Percentiles rank a stretch among this genome's conserved stretches.
These are phyloP conservation scores for Peronosclerospora sorghi DNA, from an alignment of 352 stramenopile genomes.

Conservation along the genomic window DNA sequence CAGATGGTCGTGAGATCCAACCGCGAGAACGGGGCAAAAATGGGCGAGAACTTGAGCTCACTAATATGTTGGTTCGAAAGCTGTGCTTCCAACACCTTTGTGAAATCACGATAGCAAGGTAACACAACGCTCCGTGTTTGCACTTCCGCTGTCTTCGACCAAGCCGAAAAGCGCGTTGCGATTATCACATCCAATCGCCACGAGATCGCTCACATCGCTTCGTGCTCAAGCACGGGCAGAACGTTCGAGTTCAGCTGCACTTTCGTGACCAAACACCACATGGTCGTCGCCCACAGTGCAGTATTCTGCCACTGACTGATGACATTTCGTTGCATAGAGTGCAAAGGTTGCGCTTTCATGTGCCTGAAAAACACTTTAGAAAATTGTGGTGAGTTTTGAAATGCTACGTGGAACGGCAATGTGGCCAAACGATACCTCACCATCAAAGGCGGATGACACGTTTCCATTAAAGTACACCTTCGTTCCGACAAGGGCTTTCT, in stretches of 20 bases:
- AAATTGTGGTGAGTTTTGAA: conserved; percentile 41
- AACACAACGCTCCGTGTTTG: conserved; percentile 61
- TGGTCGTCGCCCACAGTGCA: conserved; percentile 77
- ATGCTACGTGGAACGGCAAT: conserved; percentile 50
- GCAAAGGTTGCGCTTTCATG: conserved; percentile 37
- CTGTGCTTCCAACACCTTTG: conserved; percentile 60
- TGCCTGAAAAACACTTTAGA: conserved; percentile 35
- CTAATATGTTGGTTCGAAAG: conserved; percentile 76
- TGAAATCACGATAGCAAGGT: conserved; percentile 45
- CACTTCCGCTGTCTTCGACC: conserved; percentile 16
- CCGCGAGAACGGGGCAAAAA: conserved; percentile 32
- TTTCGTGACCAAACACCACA: conserved; percentile 66
- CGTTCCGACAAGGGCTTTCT: conserved; percentile 61
- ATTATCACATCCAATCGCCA: conserved; percentile 53
- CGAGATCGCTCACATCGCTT: conserved; percentile 23
- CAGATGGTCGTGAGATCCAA: conserved; percentile 61
- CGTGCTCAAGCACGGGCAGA: conserved; percentile 58
- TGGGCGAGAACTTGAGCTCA: conserved; percentile 68
- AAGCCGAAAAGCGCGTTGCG: conserved; percentile 23
- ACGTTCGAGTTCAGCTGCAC: conserved; percentile 29
- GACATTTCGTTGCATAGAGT: conserved; percentile 33
- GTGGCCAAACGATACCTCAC: conserved; percentile 36
- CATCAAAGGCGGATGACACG: conserved; percentile 36
- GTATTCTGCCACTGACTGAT: conserved; percentile 56
- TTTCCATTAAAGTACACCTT: conserved; percentile 42